A percentile compares a stretch with the other conserved stretches of the same genome.
Conservation (phyloP, 352 stramenopile genomes). For the Phytophthora europaea region DNA sequence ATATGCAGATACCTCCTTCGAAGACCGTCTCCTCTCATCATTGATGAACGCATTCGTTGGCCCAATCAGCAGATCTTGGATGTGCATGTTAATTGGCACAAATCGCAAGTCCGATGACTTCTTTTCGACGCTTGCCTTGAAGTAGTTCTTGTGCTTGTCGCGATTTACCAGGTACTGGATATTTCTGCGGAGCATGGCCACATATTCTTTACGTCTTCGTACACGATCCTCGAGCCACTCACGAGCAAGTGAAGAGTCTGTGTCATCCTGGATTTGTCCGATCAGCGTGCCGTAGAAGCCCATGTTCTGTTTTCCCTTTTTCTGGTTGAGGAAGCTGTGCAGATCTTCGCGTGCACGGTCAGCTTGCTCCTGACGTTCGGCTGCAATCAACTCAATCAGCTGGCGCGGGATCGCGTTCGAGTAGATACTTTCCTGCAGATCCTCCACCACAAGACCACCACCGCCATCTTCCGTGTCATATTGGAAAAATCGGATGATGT, state of each 20-base stretch:
- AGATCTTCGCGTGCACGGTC: slow-evolving; percentile 85
- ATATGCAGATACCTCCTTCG: slow-evolving; percentile 87
- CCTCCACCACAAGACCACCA: slow-evolving; percentile 85
- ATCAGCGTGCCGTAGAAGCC: slow-evolving; percentile 91
- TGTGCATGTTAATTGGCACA: slow-evolving; percentile 90
- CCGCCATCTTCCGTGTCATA: slow-evolving; percentile 88
- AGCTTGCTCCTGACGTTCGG: slow-evolving; percentile 81
- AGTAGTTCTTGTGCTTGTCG: slow-evolving; percentile 91
- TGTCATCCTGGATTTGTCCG: slow-evolving; percentile 89
- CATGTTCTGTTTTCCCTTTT: slow-evolving; percentile 86
- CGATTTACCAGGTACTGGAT: slow-evolving; percentile 89
- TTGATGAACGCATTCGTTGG: slow-evolving; percentile 89
- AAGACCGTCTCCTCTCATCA: slow-evolving; percentile 76
- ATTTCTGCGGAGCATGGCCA: slow-evolving; percentile 83
- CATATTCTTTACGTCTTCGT: slow-evolving; percentile 84
- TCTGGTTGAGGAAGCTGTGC: slow-evolving; percentile 84
- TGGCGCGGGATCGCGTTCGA: slow-evolving; percentile 86
- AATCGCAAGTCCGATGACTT: slow-evolving; percentile 86
- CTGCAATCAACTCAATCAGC: slow-evolving; percentile 82
- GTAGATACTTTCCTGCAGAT: slow-evolving; percentile 83
- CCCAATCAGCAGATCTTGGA: slow-evolving; percentile 87
- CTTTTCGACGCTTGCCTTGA: slow-evolving; percentile 91
- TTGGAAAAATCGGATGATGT: slow-evolving; percentile 92
- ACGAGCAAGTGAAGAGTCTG: slow-evolving; percentile 74
- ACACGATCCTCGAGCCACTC: slow-evolving; percentile 87